A percentile compares a stretch with the other conserved stretches of the same genome.
These are phyloP conservation scores for Trapa incisa DNA, from an alignment of 345 rosid genomes.

Conservation along the genomic window DNA sequence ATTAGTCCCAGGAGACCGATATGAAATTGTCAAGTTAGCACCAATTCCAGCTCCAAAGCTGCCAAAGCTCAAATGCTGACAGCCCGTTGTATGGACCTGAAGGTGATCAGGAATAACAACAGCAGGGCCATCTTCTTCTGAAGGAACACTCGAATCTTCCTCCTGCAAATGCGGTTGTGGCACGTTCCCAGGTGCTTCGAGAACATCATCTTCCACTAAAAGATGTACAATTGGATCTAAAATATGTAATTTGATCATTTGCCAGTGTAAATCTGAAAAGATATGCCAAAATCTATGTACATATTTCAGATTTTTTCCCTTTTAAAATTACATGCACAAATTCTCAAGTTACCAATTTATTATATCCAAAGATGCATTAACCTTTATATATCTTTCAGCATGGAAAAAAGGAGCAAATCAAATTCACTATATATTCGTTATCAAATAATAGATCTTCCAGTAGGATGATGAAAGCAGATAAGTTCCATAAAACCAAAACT, in stretches of 20 bases:
- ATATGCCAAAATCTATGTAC: background rate
- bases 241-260: background rate
- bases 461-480: constrained; percentile 3
- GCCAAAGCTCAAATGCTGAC: constrained; percentile 93
- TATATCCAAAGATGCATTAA: background rate
- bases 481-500: constrained; percentile 9
- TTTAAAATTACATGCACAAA: background rate
- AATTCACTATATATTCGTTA: background rate
- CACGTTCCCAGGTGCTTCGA: constrained; percentile 43
- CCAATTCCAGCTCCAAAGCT: constrained; percentile 65
- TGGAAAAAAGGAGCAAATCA: background rate
- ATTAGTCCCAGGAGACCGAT: constrained; percentile 41
- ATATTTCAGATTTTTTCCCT: background rate
- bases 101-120: constrained; percentile 92
- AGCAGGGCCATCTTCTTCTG: constrained; percentile 62
- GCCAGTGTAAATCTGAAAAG: too few species aligned
- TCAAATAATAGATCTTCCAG: background rate
- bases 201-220: constrained; percentile 55
- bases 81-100: constrained; percentile 65
- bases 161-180: constrained; percentile 48
- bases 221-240: constrained; percentile 6
- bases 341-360: background rate
- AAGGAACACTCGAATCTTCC: constrained; percentile 33
- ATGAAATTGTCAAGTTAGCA: constrained; percentile 34
- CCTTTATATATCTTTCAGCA: background rate